phyloP scores from a whole-genome alignment of 2,329 filamentous ascomycete species.

The Fusarium sp. region DNA sequence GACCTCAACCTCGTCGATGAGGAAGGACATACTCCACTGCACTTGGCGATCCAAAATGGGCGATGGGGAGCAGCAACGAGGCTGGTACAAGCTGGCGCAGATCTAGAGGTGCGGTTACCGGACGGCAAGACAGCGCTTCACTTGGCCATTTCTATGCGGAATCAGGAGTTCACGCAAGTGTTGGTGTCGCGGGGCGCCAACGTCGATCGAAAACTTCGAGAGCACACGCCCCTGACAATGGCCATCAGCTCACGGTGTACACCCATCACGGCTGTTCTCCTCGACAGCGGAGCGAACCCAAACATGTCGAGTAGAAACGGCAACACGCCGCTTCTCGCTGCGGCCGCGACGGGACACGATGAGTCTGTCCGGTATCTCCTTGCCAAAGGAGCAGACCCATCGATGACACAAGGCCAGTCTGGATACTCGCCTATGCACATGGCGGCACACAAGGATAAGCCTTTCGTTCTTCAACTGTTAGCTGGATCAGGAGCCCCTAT shows the following conservation, averaged over 20 bases:
- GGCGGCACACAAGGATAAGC: slow-evolving; percentile 43
- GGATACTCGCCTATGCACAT: slow-evolving; percentile 44
- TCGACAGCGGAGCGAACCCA: slow-evolving; percentile 41
- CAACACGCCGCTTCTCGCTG: slow-evolving; percentile 42
- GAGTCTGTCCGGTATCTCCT: slow-evolving; percentile 44
- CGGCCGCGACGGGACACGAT: slow-evolving; percentile 41
- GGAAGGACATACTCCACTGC: slow-evolving; percentile 40
- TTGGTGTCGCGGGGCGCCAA: slow-evolving; percentile 42
- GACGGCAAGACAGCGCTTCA: slow-evolving; percentile 44
- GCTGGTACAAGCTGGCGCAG: slow-evolving; percentile 41
- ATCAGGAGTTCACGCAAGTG: slow-evolving; percentile 42
- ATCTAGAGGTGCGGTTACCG: slow-evolving; percentile 39
- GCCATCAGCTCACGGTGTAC: slow-evolving; percentile 42
- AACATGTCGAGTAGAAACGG: slow-evolving; percentile 41
- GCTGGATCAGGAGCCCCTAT: slow-evolving; percentile 37
- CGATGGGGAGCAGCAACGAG: slow-evolving; percentile 39
- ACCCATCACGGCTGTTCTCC: slow-evolving; percentile 39
- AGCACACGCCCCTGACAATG: slow-evolving; percentile 43
- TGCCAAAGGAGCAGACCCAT: slow-evolving; percentile 39
- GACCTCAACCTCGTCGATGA: slow-evolving; percentile 39
- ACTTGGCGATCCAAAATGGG: slow-evolving; percentile 37
- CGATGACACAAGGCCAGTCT: slow-evolving; percentile 33
- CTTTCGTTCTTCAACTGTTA: slow-evolving; percentile 36
- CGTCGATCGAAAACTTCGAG: slow-evolving; percentile 39
- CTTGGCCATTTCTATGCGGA: slow-evolving; percentile 41